Base-by-base conservation (phyloP, 176 grass and related monocot species). In the Otatea glauca region DNA sequence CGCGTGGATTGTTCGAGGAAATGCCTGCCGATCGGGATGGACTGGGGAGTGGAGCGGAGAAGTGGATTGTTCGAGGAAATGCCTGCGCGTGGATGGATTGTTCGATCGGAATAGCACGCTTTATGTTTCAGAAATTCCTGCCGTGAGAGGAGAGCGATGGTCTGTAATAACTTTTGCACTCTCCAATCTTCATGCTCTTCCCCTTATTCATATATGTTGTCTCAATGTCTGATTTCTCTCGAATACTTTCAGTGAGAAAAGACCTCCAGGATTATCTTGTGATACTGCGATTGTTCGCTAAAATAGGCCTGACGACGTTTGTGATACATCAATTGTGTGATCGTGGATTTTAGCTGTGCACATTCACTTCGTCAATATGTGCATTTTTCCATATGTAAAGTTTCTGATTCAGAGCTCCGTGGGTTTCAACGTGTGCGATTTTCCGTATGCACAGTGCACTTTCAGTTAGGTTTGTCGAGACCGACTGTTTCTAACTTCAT, bases 1-100 rank as follows among this genome's bases (percentile, higher is more conserved):
- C 24, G 51, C 13, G 42, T 27, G 58, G 16, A 20, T 21, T 81
- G 88, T 54, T 85, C 65, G 87, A 74, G 39, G 50, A 85, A 89
- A 89, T 81, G 87, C n/a, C 4, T 37, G 35, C 35, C 35, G 35
- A 37, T 37, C 35, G 35, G 4, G 35, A 37, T 37, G 35, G 29
- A 29, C 29, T 2, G 47, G 21, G 15, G 62, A 63, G 27, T 58
- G 17, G 39, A 14, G 77, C 39, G 55, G 45, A 69, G 56, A 61
- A 76, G 78, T 14, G 7, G 85, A 1, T 21, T 81, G 29, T 29
- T 29, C 29, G 29, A 29, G 38, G 50, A 85, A 89, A 89, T 80
- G 87, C n/a, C 4, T 34, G 34, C 34, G 2, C 2, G 2, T 34
- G 2, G 34, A 34, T 14, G 7, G 85, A 1, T 21, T 81, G 29